Conservation (phyloP, 768 basidiomycete genomes). For the Podaxis sp. region DNA sequence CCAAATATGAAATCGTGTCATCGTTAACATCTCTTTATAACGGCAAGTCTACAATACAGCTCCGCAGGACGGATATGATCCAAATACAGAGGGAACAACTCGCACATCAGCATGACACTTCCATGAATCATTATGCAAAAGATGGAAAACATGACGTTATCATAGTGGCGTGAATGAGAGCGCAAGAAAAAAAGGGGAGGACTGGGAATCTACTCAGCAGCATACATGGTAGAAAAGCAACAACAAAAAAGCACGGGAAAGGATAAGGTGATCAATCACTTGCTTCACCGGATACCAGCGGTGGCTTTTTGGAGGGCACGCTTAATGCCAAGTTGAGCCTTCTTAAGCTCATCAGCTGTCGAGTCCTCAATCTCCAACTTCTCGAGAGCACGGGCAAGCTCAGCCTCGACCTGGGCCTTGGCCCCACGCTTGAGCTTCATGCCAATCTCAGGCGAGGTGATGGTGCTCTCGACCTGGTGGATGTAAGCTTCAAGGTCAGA, state of each 20-base stretch:
- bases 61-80: neutral
- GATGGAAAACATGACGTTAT: constrained; percentile 25
- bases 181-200: constrained; percentile 21
- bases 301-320: constrained; percentile 98
- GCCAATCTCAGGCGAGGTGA: constrained; percentile 94
- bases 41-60: constrained; percentile 12
- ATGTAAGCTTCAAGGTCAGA: constrained; percentile 97
- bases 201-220: constrained; percentile 17
- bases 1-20: constrained; percentile 8
- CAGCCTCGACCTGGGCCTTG: constrained; percentile 91
- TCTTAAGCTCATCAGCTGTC: constrained; percentile 90
- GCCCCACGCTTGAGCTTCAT: constrained; percentile 99
- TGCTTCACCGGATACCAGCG: constrained; percentile 75
- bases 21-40: constrained; percentile 2
- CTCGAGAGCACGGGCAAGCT: constrained; percentile 97
- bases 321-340: constrained; percentile 93
- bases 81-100: constrained; percentile 1
- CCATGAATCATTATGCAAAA: constrained; percentile 19
- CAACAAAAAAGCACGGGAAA: neutral
- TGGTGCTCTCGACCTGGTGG: constrained; percentile 94
- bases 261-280: constrained; percentile 14
- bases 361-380: constrained; percentile 98
- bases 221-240: constrained; percentile 20
- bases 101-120: constrained; percentile 6
- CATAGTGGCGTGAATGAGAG: constrained; percentile 23